Conservation (phyloP, 2,329 filamentous ascomycete species). For the Akanthomyces lecanii region DNA sequence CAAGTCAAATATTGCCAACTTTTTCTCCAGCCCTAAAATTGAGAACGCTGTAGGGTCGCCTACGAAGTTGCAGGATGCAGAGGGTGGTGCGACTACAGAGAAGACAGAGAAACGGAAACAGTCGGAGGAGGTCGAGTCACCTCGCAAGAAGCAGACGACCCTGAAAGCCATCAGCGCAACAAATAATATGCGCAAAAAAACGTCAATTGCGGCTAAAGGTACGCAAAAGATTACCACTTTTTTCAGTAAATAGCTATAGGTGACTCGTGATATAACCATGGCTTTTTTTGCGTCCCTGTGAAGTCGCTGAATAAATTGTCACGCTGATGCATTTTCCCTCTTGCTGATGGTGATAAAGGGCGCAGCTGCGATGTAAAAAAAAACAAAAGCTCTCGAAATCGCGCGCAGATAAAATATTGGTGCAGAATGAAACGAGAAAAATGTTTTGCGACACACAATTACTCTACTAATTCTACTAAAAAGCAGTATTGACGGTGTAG, state of each 20-base stretch:
- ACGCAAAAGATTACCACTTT: slow-evolving; percentile 10
- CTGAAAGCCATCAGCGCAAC: background rate
- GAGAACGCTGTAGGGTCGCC: background rate
- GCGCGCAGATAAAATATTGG: too few relatives aligned
- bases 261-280: too few relatives aligned
- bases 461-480: too few relatives aligned
- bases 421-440: too few relatives aligned
- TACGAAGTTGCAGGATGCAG: background rate
- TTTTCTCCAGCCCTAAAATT: slow-evolving; percentile 52
- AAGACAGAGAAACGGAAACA: background rate
- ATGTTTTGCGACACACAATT: too few relatives aligned
- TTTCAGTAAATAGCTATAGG: background rate
- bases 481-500: too few relatives aligned
- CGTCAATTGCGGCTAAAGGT: background rate
- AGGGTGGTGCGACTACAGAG: background rate
- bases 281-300: too few relatives aligned
- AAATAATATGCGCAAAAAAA: background rate
- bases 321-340: too few relatives aligned
- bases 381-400: too few relatives aligned
- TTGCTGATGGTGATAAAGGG: too few relatives aligned
- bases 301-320: too few relatives aligned
- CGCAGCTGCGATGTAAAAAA: too few relatives aligned
- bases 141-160: background rate
- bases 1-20: slow-evolving; percentile 90
- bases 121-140: background rate